Conservation (phyloP, 163 green algal species). For the Scenedesmus sp. region DNA sequence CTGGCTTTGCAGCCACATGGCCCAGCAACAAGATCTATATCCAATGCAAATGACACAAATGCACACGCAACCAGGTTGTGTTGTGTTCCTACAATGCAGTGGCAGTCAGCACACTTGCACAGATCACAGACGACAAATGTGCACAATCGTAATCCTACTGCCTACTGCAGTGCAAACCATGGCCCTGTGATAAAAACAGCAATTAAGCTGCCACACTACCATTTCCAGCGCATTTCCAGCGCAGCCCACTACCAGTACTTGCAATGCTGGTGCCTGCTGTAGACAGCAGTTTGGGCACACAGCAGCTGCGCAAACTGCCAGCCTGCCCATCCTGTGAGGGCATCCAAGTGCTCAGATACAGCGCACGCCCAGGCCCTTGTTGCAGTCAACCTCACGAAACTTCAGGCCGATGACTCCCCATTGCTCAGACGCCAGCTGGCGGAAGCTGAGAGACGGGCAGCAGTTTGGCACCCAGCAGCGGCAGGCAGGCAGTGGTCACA, state of each 20-base stretch:
- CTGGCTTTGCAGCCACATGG: no score
- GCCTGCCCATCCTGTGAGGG: not conserved
- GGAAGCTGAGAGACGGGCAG: not conserved
- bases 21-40: no score
- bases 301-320: not conserved
- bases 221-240: no score
- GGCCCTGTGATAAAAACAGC: not conserved
- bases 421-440: not conserved
- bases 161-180: not conserved
- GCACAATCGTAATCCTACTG: not conserved
- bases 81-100: not conserved
- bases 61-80: not conserved
- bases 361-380: conserved; percentile 2
- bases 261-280: not conserved
- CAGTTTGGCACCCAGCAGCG: not conserved
- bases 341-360: not conserved
- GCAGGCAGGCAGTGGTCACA: not conserved
- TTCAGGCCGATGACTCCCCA: not conserved
- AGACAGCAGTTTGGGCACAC: not conserved
- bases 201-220: not conserved
- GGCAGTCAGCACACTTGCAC: not conserved
- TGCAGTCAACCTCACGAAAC: not conserved
- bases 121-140: not conserved
- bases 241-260: no score
- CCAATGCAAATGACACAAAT: not conserved